Percentiles rank a stretch among this genome's conserved stretches.
Evolutionary conservation across 2,329 filamentous ascomycete species (phyloP).

Genomic region (Diaporthe citrichinensis): DNA sequence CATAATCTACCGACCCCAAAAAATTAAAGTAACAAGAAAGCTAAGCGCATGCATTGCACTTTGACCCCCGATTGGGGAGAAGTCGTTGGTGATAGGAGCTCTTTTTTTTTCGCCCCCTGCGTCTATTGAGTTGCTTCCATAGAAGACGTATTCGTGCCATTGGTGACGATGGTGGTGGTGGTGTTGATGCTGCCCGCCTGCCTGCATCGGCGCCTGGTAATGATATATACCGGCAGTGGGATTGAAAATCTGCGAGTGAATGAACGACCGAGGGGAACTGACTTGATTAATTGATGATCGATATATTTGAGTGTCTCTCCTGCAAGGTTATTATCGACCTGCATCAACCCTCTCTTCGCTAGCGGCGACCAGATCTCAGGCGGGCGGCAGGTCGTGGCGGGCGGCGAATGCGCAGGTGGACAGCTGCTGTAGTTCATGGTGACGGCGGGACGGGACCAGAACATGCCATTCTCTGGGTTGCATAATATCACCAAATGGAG

Average conservation of each 20-base stretch:
- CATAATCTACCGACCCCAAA: slow-evolving; percentile 16
- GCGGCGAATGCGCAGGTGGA: background rate
- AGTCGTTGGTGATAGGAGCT: background rate
- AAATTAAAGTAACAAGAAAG: background rate
- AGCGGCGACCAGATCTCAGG: background rate
- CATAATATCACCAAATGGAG: background rate
- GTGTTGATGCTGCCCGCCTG: background rate
- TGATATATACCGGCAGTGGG: background rate
- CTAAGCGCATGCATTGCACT: background rate
- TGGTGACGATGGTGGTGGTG: background rate
- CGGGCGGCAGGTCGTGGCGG: background rate
- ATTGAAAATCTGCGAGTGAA: background rate
- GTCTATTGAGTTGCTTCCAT: too few species aligned
- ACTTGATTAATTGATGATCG: background rate
- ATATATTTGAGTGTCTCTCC: background rate
- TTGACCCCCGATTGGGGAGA: background rate
- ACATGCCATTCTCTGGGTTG: background rate
- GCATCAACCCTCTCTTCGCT: background rate
- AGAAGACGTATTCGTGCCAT: too few species aligned
- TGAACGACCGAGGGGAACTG: background rate
- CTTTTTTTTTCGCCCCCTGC: background rate
- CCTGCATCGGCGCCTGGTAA: slow-evolving; percentile 20
- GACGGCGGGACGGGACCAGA: slow-evolving; percentile 11
- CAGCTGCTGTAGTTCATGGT: background rate
- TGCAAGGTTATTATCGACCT: slow-evolving; percentile 4